These are phyloP conservation scores for Tubosaeta sp. DNA, from an alignment of 768 basidiomycete genomes.

Conservation along the genomic window DNA sequence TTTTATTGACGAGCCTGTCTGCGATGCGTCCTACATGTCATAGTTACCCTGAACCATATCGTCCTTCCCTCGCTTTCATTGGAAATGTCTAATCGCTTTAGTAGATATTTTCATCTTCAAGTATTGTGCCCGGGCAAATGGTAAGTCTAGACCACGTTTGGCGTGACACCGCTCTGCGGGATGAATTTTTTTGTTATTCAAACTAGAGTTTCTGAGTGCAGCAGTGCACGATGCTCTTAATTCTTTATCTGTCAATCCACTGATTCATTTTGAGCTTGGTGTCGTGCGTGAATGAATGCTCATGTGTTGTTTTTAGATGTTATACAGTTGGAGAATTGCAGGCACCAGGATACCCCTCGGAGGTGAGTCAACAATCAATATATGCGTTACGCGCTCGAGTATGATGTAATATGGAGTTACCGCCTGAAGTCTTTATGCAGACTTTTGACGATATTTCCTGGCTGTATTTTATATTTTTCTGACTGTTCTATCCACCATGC, in stretches of 20 bases:
- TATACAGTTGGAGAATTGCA: background rate
- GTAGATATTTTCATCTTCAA: conserved; percentile 1
- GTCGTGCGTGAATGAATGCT: background rate
- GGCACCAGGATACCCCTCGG: background rate
- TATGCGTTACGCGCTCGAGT: background rate
- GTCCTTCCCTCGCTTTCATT: background rate
- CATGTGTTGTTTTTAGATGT: conserved; percentile 6
- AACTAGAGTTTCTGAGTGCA: conserved; percentile 93
- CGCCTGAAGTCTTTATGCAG: conserved; percentile 59
- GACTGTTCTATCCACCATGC: conserved; percentile 30
- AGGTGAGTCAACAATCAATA: conserved; percentile 10
- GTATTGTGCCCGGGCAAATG: too few species aligned
- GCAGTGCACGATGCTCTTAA: conserved; percentile 63
- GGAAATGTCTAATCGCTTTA: conserved; percentile 6
- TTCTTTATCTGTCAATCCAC: conserved; percentile 55
- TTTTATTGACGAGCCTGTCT: conserved; percentile 47
- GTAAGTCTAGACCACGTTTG: conserved; percentile 10
- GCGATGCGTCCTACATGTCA: conserved; percentile 69
- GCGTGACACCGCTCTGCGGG: conserved; percentile 22
- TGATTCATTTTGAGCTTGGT: conserved; percentile 37
- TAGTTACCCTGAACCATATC: conserved; percentile 83
- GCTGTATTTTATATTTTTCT: conserved; percentile 64
- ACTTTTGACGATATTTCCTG: conserved; percentile 67
- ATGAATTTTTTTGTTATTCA: conserved; percentile 65
- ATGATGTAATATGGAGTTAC: conserved; percentile 65